phyloP scores from a whole-genome alignment of 129 eudicot genomes.

The Arctium lappa region DNA sequence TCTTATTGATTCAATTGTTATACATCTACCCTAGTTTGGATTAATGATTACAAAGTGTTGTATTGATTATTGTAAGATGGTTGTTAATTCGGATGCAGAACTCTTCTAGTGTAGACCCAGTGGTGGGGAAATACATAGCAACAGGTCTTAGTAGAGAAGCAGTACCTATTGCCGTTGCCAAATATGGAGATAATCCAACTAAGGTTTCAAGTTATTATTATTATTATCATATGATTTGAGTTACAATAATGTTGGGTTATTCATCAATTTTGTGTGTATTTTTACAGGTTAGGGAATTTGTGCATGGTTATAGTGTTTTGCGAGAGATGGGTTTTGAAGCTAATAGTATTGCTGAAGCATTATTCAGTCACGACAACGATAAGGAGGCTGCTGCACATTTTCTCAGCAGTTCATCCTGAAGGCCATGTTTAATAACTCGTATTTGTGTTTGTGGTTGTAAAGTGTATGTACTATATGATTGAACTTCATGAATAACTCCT shows the following conservation, averaged over 20 bases:
- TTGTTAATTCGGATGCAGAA: background rate
- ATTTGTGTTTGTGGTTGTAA: conserved; percentile 11
- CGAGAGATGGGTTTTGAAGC: conserved; percentile 88
- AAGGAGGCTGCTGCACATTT: conserved; percentile 81
- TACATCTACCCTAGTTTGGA: background rate
- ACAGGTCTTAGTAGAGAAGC: conserved; percentile 86
- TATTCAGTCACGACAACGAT: conserved; percentile 74
- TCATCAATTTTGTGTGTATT: background rate
- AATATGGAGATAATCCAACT: conserved; percentile 86
- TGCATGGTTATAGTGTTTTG: conserved; percentile 57
- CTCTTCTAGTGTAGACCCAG: conserved; percentile 42
- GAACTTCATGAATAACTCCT: background rate
- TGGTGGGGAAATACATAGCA: conserved; percentile 66
- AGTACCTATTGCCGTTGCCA: conserved; percentile 86
- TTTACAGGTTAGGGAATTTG: conserved; percentile 79
- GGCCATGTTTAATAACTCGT: background rate
- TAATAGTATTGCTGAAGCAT: conserved; percentile 76
- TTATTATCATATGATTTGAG: background rate
- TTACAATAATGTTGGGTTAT: background rate
- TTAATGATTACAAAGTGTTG: background rate
- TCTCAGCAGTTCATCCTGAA: conserved; percentile 51
- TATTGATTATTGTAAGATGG: background rate
- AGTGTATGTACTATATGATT: background rate
- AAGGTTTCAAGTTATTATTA: conserved; percentile 36
- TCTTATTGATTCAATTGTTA: background rate